These are phyloP conservation scores for Cocos nucifera DNA, from an alignment of 176 grass and related monocot genomes.

Conservation along the genomic window DNA sequence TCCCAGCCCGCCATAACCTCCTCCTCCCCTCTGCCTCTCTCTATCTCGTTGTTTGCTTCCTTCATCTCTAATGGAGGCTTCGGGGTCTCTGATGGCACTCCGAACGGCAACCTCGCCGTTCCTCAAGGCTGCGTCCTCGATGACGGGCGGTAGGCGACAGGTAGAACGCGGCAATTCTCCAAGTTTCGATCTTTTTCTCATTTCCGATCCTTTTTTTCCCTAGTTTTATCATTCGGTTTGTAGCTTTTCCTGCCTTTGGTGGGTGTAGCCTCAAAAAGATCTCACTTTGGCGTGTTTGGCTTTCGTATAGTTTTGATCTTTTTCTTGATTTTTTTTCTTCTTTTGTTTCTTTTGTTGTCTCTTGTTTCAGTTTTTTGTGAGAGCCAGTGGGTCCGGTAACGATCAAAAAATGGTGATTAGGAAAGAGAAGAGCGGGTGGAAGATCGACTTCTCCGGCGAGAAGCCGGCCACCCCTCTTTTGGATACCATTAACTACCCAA, in stretches of 20 bases:
- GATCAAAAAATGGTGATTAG: constrained; percentile 30
- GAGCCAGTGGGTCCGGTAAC: constrained; percentile 31
- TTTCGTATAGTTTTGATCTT: neutral
- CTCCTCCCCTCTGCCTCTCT: neutral
- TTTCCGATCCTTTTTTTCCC: neutral
- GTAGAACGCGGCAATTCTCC: constrained; percentile 18
- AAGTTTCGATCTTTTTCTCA: neutral
- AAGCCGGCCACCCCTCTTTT: constrained; percentile 74
- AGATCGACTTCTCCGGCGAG: constrained; percentile 56
- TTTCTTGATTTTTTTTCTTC: no score
- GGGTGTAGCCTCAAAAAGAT: neutral
- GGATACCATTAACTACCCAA: constrained; percentile 66
- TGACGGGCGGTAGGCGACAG: constrained; percentile 38
- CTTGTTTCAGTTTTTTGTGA: constrained; percentile 38
- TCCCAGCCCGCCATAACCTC: neutral
- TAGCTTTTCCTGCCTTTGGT: neutral
- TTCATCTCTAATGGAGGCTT: constrained; percentile 12
- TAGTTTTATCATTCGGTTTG: neutral
- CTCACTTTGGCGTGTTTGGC: neutral
- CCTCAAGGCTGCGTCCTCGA: constrained; percentile 17
- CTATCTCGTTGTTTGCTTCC: no score
- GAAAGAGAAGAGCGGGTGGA: constrained; percentile 34
- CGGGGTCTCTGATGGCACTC: constrained; percentile 37
- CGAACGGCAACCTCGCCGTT: constrained; percentile 33
- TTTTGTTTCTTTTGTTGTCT: neutral